Conservation (phyloP, 106 monocot species). For the Dactylorhiza incarnata region DNA sequence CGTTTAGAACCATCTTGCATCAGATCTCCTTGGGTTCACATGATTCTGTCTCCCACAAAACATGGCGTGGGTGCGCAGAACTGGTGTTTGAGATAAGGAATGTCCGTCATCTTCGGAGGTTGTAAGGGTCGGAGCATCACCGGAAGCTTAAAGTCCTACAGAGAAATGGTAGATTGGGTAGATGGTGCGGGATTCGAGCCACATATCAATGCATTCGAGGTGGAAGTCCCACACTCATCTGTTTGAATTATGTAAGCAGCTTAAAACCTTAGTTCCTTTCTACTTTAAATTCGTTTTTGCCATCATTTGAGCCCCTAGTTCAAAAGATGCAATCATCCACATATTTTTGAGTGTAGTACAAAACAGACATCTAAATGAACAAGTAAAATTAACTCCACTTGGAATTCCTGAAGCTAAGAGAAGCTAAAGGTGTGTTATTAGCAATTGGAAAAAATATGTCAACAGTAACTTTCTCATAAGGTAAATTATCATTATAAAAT, state of each 20-base stretch:
- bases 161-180: conserved; percentile 45
- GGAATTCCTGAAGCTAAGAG: background rate
- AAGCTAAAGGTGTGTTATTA: background rate
- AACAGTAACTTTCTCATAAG: background rate
- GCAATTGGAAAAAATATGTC: background rate
- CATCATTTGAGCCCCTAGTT: background rate
- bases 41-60: conserved; percentile 23
- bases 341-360: background rate
- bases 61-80: conserved; percentile 17
- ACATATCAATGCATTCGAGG: conserved; percentile 55
- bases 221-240: conserved; percentile 23
- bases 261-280: background rate
- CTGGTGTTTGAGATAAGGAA: conserved; percentile 9
- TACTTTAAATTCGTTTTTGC: background rate
- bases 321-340: background rate
- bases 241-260: background rate
- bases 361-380: background rate
- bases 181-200: conserved; percentile 46
- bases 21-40: conserved; percentile 4
- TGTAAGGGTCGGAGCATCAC: too few species aligned
- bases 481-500: background rate
- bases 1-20: too few species aligned
- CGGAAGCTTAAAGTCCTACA: background rate
- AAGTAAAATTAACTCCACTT: background rate
- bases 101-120: background rate